These are phyloP conservation scores for Ceratobasidium sp. DNA, from an alignment of 1,284 basidiomycete genomes.

Conservation along the genomic window DNA sequence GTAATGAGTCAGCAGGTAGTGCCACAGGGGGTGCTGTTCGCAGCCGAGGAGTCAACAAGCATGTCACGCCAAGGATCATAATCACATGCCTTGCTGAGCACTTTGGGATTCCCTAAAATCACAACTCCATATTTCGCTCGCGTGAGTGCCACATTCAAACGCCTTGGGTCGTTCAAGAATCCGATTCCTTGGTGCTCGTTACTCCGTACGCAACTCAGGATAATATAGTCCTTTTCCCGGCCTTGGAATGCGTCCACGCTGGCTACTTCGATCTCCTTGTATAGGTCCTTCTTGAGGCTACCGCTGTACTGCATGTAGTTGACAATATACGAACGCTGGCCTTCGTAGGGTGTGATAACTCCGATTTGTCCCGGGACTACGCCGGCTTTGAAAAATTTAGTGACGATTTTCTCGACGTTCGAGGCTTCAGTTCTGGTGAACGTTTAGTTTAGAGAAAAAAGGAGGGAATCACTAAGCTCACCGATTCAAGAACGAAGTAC, in stretches of 20 bases:
- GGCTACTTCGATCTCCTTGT: slow-evolving; percentile 99
- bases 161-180: slow-evolving; percentile 97
- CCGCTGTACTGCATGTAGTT: slow-evolving; percentile 99
- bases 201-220: slow-evolving; percentile 97
- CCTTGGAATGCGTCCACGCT: slow-evolving; percentile 99
- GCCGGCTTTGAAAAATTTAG: slow-evolving; percentile 99
- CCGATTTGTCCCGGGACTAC: slow-evolving; percentile 96
- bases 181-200: slow-evolving; percentile 99
- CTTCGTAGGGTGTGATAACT: slow-evolving; percentile 98
- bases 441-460: slow-evolving; percentile 45
- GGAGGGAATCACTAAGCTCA: slow-evolving; percentile 51
- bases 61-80: slow-evolving; percentile 86
- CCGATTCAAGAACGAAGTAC: slow-evolving; percentile 98
- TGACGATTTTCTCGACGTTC: slow-evolving; percentile 99
- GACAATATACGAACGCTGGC: slow-evolving; percentile 98
- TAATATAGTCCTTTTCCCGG: slow-evolving; percentile 99
- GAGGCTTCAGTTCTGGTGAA: slow-evolving; percentile 89
- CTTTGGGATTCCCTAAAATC: slow-evolving; percentile 98
- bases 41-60: slow-evolving; percentile 50
- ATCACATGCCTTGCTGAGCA: slow-evolving; percentile 89
- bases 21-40: slow-evolving; percentile 93
- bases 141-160: slow-evolving; percentile 96
- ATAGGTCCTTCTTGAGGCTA: slow-evolving; percentile 96
- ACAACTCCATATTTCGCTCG: slow-evolving; percentile 98
- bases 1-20: slow-evolving; percentile 97